Conservation (phyloP, 202 grass and related monocot genomes). For the Eragrostis tef region DNA sequence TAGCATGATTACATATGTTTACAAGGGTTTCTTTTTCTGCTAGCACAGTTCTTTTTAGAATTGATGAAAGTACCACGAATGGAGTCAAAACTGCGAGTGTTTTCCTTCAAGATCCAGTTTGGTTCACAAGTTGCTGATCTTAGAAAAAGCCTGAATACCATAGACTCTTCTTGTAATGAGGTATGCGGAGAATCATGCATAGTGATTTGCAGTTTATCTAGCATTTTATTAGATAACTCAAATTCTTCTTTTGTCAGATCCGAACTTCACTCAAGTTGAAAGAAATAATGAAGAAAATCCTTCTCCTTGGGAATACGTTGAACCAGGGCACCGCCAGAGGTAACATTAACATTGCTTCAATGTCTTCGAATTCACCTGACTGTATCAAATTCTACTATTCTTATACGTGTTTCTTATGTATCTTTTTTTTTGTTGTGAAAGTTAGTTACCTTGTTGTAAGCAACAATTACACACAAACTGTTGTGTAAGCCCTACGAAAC, state of each 20-base stretch:
- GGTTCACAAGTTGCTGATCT: constrained; percentile 92
- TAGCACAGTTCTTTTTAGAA: constrained; percentile 93
- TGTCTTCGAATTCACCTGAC: not conserved
- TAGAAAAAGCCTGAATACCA: constrained; percentile 75
- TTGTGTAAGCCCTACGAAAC: constrained; percentile 24
- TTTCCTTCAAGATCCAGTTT: constrained; percentile 99
- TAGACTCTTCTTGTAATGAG: constrained; percentile 86
- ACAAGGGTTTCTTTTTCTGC: constrained; percentile 36
- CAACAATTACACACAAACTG: not conserved
- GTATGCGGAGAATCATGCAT: constrained; percentile 50
- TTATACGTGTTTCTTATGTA: constrained; percentile 15
- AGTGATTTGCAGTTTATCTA: constrained; percentile 20
- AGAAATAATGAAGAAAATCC: constrained; percentile 99
- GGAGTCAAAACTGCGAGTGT: constrained; percentile 93
- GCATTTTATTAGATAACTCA: constrained; percentile 31
- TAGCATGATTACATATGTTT: constrained; percentile 35
- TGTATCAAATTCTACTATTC: constrained; percentile 24
- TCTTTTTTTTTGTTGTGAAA: too few relatives aligned
- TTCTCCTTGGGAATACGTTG: constrained; percentile 88
- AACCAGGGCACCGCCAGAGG: constrained; percentile 99
- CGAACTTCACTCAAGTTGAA: constrained; percentile 90
- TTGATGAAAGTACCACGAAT: constrained; percentile 99
- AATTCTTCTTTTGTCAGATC: constrained; percentile 61
- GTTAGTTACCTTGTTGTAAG: constrained; percentile 18
- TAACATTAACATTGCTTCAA: constrained; percentile 51